Base-by-base conservation (phyloP, 495 filamentous ascomycete genomes). In the Lindgomyces ingoldianus region DNA sequence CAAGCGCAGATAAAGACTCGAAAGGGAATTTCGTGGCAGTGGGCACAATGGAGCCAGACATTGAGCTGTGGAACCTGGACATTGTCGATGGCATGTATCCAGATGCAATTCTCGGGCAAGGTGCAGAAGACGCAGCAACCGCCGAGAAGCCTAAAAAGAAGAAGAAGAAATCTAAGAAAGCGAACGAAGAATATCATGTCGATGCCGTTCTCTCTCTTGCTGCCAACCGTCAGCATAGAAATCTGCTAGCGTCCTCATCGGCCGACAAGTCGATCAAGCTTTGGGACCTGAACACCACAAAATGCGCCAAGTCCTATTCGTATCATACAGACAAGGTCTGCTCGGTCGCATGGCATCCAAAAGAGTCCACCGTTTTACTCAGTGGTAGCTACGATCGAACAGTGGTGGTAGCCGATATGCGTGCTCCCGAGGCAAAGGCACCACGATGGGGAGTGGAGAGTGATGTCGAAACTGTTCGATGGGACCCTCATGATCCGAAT, bases 11-110 rank as follows among this genome's bases (percentile, higher is more conserved):
- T 78, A 16, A 84, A 83, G 56, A 78, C 74, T 22, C 44, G 18
- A 57, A 25, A 42, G 93, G 85, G 4, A 99, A 96, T 77, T 96
- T 93, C 64, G 91, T 95, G 25, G 94, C 95, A 9, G 84, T 98
- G 47, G 94, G 94, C 54, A 98, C 95, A 0, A 95, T 98, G 82
- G 94, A 98, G 70, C 92, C 94, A 1, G 94, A 99, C 72, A 98
- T 99, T 68, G 94, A 99, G 80, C 85, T 99, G 45, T 99, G 94
- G 94, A 91, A 99, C 74, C 81, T 99, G 45, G 94, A 98, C 72
- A 86, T 89, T 0, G 85, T 99, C 44, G 94, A 99, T 78, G 88
- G 87, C 81, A 95, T 99, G 89, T 98, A 95, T 73, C 94, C 95
- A 21, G 92, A 96, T 70, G 93, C 93, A 4, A 96, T 99, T 57